Evolutionary conservation across 2,329 filamentous ascomycete species (phyloP).

Genomic region (Exserohilum rostratum): DNA sequence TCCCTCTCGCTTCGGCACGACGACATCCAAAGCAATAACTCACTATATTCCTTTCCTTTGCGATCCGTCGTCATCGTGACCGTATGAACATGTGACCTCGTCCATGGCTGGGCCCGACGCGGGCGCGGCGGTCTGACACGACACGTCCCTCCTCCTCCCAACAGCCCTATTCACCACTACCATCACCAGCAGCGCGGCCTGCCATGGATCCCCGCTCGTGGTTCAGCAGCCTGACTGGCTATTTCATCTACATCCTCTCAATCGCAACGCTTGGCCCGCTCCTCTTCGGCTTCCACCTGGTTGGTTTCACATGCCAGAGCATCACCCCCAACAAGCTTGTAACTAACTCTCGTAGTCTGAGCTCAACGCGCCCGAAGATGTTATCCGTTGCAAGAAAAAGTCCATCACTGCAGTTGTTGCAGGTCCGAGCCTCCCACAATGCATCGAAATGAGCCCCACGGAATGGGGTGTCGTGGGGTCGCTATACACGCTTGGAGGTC

Average conservation of each 20-base stretch:
- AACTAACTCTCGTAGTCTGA: slow-evolving; percentile 69
- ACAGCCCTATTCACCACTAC: background rate
- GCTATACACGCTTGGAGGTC: slow-evolving; percentile 87
- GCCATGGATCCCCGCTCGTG: slow-evolving; percentile 48
- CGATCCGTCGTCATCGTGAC: slow-evolving; percentile 17
- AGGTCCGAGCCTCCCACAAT: slow-evolving; percentile 65
- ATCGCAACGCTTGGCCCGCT: slow-evolving; percentile 84
- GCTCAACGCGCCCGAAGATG: slow-evolving; percentile 92
- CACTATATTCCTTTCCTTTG: slow-evolving; percentile 7
- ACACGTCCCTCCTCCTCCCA: slow-evolving; percentile 2
- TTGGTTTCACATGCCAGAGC: slow-evolving; percentile 50
- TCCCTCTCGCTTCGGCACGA: too few relatives aligned
- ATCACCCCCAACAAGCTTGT: background rate
- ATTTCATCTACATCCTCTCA: slow-evolving; percentile 76
- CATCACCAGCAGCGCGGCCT: slow-evolving; percentile 15
- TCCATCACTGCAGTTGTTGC: slow-evolving; percentile 51
- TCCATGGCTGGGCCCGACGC: slow-evolving; percentile 1
- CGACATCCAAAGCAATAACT: slow-evolving; percentile 13
- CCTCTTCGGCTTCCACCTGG: slow-evolving; percentile 93
- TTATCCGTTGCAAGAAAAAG: slow-evolving; percentile 81
- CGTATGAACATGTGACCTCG: slow-evolving; percentile 8
- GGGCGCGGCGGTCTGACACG: slow-evolving; percentile 8
- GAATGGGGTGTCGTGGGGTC: slow-evolving; percentile 87
- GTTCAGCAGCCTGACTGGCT: slow-evolving; percentile 67
- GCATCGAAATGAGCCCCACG: slow-evolving; percentile 83